phyloP scores from a whole-genome alignment of 2,329 filamentous ascomycete genomes.

The Chalaropsis ovoidea region DNA sequence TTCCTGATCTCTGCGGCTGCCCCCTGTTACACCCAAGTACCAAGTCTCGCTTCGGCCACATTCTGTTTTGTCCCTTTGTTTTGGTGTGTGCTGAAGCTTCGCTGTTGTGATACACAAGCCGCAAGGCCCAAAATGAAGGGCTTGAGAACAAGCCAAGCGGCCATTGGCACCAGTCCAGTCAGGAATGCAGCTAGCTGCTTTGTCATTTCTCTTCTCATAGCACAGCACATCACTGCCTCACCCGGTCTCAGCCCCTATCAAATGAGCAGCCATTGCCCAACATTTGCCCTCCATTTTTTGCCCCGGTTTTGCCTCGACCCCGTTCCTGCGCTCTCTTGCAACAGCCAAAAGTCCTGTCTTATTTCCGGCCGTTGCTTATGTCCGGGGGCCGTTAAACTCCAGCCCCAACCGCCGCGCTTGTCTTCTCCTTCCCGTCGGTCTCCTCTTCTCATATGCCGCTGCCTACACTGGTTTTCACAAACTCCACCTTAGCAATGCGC shows the following conservation, averaged over 20 bases:
- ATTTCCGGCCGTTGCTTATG: not conserved
- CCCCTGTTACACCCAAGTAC: not conserved
- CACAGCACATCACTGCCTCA: not conserved
- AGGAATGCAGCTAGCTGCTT: not conserved
- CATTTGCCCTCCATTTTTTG: not conserved
- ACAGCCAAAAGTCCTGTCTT: not conserved
- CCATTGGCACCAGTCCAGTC: not conserved
- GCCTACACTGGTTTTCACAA: constrained; percentile 46
- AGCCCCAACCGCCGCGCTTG: not conserved
- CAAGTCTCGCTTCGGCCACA: constrained; percentile 1
- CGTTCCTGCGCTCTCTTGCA: not conserved
- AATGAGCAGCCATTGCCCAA: not conserved
- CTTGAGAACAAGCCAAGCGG: too few species aligned
- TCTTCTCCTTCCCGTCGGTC: not conserved
- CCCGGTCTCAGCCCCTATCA: not conserved
- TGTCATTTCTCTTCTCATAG: not conserved
- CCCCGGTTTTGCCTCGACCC: not conserved
- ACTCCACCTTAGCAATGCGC: constrained; percentile 76
- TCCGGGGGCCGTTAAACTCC: not conserved
- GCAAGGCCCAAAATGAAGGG: too few species aligned
- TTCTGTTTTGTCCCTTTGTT: not conserved
- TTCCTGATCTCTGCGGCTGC: not conserved
- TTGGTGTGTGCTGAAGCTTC: not conserved
- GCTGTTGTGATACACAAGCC: too few species aligned
- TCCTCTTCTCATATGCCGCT: not conserved